Evolutionary conservation across 2,329 filamentous ascomycete species (phyloP), one percentile per base, ranked within the genome.

Genomic region (Grosmannia penicillata): DNA sequence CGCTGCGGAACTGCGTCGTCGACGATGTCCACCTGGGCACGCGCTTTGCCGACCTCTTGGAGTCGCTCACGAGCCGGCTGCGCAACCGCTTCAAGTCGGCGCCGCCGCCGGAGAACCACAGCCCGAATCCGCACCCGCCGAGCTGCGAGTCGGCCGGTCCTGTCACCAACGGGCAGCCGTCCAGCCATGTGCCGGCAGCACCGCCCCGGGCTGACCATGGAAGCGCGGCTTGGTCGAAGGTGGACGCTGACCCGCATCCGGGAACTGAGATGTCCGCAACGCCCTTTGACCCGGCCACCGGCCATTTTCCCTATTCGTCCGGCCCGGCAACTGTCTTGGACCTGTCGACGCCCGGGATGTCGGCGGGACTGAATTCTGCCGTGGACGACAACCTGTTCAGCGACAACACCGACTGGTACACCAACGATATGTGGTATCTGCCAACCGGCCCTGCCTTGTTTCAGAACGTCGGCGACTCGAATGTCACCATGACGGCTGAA

Each of bases 1-100:
- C 80, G 1, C 66, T 91, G 26, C 72, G 80, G 15, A 81, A 75
- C 47, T 86, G 80, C 45, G 80, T 87, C 7, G 82, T 89, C 4
- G 83, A 91, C 51, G 83, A 91, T 48, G 82, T 89, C 8, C 83
- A 91, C 53, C 68, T 91, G 5, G 82, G 80, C n/a, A 85, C 82
- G 42, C 73, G 82, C 8, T 91, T 91, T 49, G 82, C 83, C 15
- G 82, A 87, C 50, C 69, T 89, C 34, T 71, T 89, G n/a, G 78
- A 86, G 50, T 82, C 78, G 1, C 61, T 91, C 29, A 86, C 81
- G 0, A 77, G 78, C 43, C 70, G 82, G 19, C 66, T 89, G 45
- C 72, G 82, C 38, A 76, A 78, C 48, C 72, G 81, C 7, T 84
- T 91, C 49, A 38, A 27, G 23, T 23, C 29, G 3, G 21, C 18